A percentile compares a stretch with the other conserved stretches of the same genome.
These are phyloP conservation scores for Cymbopogon citratus DNA, from an alignment of 176 grass and related monocot genomes.

Conservation along the genomic window DNA sequence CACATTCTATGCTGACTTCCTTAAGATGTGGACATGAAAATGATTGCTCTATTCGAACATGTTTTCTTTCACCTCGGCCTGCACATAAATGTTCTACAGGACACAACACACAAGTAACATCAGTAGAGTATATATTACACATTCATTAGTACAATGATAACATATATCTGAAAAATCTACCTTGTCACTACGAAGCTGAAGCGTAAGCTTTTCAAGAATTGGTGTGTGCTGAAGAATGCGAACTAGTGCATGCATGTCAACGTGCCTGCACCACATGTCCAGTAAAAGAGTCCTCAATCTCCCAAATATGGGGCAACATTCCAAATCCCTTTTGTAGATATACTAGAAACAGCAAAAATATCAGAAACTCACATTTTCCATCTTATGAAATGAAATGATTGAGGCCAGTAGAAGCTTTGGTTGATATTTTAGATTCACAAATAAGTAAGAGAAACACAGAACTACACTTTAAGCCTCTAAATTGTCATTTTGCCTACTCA, in stretches of 20 bases:
- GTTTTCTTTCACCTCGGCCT: background rate
- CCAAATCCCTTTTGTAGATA: conserved; percentile 3
- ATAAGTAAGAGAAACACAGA: background rate
- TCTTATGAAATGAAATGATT: background rate
- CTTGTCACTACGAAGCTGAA: conserved; percentile 1
- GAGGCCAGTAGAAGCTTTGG: background rate
- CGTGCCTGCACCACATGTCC: background rate
- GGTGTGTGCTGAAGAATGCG: background rate
- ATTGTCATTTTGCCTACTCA: background rate
- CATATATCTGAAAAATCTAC: background rate
- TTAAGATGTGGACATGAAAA: background rate
- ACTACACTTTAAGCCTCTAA: background rate
- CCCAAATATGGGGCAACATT: background rate
- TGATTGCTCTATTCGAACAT: background rate
- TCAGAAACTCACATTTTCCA: background rate
- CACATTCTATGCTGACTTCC: conserved; percentile 6
- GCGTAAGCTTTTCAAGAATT: background rate
- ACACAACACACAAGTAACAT: background rate
- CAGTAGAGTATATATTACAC: background rate
- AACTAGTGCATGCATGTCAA: conserved; percentile 6
- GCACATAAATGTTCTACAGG: background rate
- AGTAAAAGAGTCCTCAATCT: background rate
- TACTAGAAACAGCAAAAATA: background rate
- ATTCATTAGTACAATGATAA: background rate
- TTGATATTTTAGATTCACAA: background rate